Base-by-base conservation (phyloP, 2,329 filamentous ascomycete species). In the Periconia sp. region DNA sequence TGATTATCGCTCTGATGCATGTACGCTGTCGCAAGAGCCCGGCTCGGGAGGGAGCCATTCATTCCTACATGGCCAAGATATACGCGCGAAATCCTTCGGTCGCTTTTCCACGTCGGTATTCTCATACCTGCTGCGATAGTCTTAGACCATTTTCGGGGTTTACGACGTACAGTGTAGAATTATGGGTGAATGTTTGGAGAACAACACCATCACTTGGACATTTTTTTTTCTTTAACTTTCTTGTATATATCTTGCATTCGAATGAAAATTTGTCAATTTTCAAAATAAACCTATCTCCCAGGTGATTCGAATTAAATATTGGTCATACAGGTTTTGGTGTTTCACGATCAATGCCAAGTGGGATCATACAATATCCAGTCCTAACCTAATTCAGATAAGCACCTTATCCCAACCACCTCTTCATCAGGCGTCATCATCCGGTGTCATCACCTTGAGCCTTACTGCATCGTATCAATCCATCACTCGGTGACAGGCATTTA, bases 361-460 rank as follows among this genome's bases (percentile, higher is more conserved):
- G n/a, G n/a, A n/a, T n/a, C n/a, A n/a, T n/a, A n/a, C n/a, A n/a
- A n/a, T n/a, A n/a, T n/a, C n/a, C n/a, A n/a, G n/a, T n/a, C n/a
- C n/a, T n/a, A n/a, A n/a, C 31, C 31, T 33, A 33, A 14, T 33
- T 33, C 7, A 33, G 31, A 33, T 14, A 33, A 33, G 31, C 31
- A 23, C 44, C 23, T 19, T 47, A 42, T 46, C 18, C 44, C 49
- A 17, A 33, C n/a, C 43, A 18, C 41, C 53, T 41, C 20, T 18
- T 17, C 53, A 53, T 17, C 35, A 31, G 19, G 53, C 55, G 41
- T 33, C 31, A 33, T 33, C 8, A 33, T 33, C 31, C 31, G 31
- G n/a, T n/a, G n/a, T n/a, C n/a, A n/a, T n/a, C n/a, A 33, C 31
- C 40, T 19, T 9, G 8, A 8, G 40, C 40, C 17, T 7, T n/a